phyloP scores from a whole-genome alignment of 108 stramenopile genomes.

The Skeletonema marinoi region DNA sequence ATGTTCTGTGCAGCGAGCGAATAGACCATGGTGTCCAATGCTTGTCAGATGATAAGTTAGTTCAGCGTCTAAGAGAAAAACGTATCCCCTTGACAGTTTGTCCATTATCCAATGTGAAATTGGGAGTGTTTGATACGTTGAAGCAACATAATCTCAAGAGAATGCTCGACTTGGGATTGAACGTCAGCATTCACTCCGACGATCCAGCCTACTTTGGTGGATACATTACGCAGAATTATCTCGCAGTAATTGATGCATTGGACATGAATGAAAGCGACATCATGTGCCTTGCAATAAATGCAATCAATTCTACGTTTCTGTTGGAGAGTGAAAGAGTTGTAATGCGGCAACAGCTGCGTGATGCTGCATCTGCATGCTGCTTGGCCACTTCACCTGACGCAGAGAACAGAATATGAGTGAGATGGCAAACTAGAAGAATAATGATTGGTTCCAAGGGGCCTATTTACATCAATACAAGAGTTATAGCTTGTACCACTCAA shows the following conservation, averaged over 20 bases:
- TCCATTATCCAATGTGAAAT: constrained; percentile 48
- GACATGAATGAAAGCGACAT: constrained; percentile 20
- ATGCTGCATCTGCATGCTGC: background rate
- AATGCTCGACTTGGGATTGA: constrained; percentile 32
- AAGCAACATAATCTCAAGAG: constrained; percentile 35
- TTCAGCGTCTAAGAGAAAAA: constrained; percentile 5
- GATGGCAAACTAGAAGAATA: no score
- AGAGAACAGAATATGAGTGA: no score
- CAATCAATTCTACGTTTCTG: constrained; percentile 29
- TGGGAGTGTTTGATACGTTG: constrained; percentile 47
- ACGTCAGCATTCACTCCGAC: constrained; percentile 48
- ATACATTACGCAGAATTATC: constrained; percentile 48
- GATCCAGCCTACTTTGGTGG: constrained; percentile 53
- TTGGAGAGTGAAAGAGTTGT: constrained; percentile 16
- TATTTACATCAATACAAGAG: no score
- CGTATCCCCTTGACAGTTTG: constrained; percentile 48
- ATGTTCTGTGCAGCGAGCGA: constrained; percentile 41
- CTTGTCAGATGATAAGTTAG: constrained; percentile 31
- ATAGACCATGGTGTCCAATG: constrained; percentile 53
- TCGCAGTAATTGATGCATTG: constrained; percentile 11
- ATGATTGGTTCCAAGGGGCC: no score
- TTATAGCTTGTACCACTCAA: no score
- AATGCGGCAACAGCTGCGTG: constrained; percentile 13
- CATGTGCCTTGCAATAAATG: constrained; percentile 34
- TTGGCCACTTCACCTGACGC: no score